Base-by-base conservation (phyloP, 1,284 basidiomycete genomes). In the Phenoliferia sp. region DNA sequence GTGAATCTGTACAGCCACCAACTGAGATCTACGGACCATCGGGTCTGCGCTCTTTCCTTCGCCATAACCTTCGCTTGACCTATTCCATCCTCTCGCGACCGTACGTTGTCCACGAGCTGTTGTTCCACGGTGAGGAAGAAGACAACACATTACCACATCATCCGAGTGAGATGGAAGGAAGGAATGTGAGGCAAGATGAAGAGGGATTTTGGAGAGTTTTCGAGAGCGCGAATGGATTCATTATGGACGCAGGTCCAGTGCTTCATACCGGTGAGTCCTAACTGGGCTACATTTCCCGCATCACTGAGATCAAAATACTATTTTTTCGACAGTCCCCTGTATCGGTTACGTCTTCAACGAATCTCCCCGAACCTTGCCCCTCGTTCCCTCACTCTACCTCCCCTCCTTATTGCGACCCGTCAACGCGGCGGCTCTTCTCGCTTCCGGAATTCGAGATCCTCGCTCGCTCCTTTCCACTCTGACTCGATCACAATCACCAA, bases 11-110 rank as follows among this genome's bases (percentile, higher is more conserved):
- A 15, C 63, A 86, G 85, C 84, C 86, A 0, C 83, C 81, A 56
- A 81, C 94, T 54, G 86, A 94, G 66, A 84, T 95, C 36, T 94
- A 88, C 75, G 92, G 92, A 0, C 92, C 92, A 0, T 84, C 85
- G 3, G 92, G 92, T 16, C 80, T 94, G n/a, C 87, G 93, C 50
- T 80, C 82, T 31, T 88, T 94, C 77, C 81, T 95, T 28, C 87
- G 93, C 39, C 85, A 84, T 44, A 86, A 85, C 54, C 82, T 94
- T 67, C 82, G 83, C 48, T 83, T 90, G 78, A 93, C 92, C 0
- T 80, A 85, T 54, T 86, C 86, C 3, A 83, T 81, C 44, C 85
- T 88, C 2, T 81, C 84, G 0, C 86, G 88, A 33, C 85, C 83
- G 17, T 94, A 88, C 74, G 85, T 84, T 26, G 90, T 93, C 0